Conservation (phyloP, 2,329 filamentous ascomycete genomes). For the Colletotrichum magnum region DNA sequence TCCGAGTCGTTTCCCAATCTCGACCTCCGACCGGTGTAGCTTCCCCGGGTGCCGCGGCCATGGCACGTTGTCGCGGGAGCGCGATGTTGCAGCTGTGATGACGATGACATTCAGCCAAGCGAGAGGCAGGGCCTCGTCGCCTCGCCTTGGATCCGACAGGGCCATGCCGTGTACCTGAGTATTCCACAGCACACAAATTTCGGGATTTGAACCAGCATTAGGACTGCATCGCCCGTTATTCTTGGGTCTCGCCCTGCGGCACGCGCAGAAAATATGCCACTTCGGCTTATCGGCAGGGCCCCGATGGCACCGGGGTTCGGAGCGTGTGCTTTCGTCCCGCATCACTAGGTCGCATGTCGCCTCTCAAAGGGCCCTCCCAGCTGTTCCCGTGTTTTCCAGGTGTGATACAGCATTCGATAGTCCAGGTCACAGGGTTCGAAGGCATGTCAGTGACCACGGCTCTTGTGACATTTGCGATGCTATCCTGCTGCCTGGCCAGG, state of each 20-base stretch:
- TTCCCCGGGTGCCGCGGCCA: slow-evolving; percentile 13
- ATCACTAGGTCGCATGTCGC: not conserved
- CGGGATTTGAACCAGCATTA: slow-evolving; percentile 3
- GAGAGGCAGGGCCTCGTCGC: slow-evolving; percentile 5
- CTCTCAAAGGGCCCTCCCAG: slow-evolving; percentile 3
- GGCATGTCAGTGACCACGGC: not conserved
- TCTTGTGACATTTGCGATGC: not conserved
- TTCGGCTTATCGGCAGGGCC: not conserved
- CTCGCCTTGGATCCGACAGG: slow-evolving; percentile 28
- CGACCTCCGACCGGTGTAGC: not conserved
- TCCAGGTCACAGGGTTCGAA: slow-evolving; percentile 21
- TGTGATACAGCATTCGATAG: slow-evolving; percentile 40
- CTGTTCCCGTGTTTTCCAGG: slow-evolving; percentile 15
- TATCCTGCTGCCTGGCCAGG: not conserved
- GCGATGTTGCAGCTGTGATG: slow-evolving; percentile 29
- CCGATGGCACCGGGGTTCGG: slow-evolving; percentile 6
- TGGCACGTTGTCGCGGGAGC: slow-evolving; percentile 16
- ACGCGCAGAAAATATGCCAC: slow-evolving; percentile 5
- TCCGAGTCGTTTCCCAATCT: not conserved
- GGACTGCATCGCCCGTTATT: not conserved
- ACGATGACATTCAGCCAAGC: slow-evolving; percentile 32
- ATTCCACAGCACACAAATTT: slow-evolving; percentile 23
- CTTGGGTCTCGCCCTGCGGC: slow-evolving; percentile 4
- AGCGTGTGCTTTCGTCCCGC: not conserved
- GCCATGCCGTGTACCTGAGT: slow-evolving; percentile 6